These are phyloP conservation scores for Candida ovalis DNA, from an alignment of 805 yeast species.

Conservation along the genomic window DNA sequence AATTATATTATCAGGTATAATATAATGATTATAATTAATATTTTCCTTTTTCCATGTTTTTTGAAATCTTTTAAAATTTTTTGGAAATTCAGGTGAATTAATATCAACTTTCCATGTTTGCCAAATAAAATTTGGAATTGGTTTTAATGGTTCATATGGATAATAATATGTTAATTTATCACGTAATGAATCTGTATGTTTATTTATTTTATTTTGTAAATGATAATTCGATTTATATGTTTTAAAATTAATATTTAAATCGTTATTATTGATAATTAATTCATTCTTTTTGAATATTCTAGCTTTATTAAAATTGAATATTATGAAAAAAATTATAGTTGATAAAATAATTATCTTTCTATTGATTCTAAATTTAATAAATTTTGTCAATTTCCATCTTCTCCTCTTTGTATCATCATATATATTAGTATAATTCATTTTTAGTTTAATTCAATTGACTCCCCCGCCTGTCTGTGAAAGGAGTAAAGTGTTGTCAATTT, in stretches of 20 bases:
- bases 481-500: too few species aligned
- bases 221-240: constrained; percentile 8
- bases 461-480: too few species aligned
- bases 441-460: not conserved
- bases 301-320: too few species aligned
- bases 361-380: too few species aligned
- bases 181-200: constrained; percentile 29
- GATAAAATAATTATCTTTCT: too few species aligned
- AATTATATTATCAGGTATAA: constrained; percentile 60
- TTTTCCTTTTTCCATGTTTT: constrained; percentile 63
- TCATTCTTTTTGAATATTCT: too few species aligned
- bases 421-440: constrained; percentile 2
- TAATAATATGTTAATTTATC: constrained; percentile 65
- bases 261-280: not conserved
- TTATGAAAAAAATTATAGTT: too few species aligned
- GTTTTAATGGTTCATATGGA: constrained; percentile 65
- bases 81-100: constrained; percentile 54
- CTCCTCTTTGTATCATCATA: constrained; percentile 9
- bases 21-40: constrained; percentile 63
- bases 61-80: constrained; percentile 45
- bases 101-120: constrained; percentile 86
- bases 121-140: constrained; percentile 82
- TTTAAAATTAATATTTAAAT: constrained; percentile 10
- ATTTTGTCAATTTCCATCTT: not conserved
- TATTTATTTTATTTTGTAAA: constrained; percentile 15